Base-by-base conservation (phyloP, 2,329 filamentous ascomycete genomes). In the Cladosporium phlei region DNA sequence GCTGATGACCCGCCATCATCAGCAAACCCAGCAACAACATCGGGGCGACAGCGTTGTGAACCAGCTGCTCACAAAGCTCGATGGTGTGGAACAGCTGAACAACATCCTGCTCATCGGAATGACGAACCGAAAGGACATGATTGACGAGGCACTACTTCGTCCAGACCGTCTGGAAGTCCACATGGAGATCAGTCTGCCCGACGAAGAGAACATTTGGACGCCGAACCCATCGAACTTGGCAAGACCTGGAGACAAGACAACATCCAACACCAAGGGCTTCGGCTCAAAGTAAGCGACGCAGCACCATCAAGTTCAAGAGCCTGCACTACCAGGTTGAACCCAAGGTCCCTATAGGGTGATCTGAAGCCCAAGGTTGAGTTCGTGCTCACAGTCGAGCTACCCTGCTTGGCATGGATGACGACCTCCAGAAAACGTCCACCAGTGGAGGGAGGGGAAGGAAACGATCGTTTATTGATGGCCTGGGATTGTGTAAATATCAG, bases 121-220 rank as follows among this genome's bases (percentile, higher is more conserved):
- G 93, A 98, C 93, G 40, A 98, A 98, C 70, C 80, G 93, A 53
- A 95, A 91, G 75, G 93, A 98, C 66, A 95, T 98, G 91, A 97
- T 98, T 55, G 93, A 98, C 66, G 93, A 97, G 66, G 93, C 93
- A 2, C 74, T 97, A 37, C 73, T 97, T 46, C 86, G 91, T 64
- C 86, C 91, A 32, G 93, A 93, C 48, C 90, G 93, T 77, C 75
- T 98, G 14, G 93, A 98, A 68, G 88, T 97, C 2, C 93, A 98
- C 61, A 85, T 98, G 70, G 93, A 98, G 64, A 97, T 98, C 56
- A 91, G 86, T 2, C 76, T 98, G 9, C 93, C 93, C 0, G 90
- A 97, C 61, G 90, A 97, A n/a, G n/a, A n/a, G n/a, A n/a, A n/a
- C n/a, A n/a, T n/a, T n/a, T n/a, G n/a, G n/a, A n/a, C n/a, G n/a